Evolutionary conservation across 345 rosid species (phyloP).

Genomic region (Excoecaria cochinchinensis): DNA sequence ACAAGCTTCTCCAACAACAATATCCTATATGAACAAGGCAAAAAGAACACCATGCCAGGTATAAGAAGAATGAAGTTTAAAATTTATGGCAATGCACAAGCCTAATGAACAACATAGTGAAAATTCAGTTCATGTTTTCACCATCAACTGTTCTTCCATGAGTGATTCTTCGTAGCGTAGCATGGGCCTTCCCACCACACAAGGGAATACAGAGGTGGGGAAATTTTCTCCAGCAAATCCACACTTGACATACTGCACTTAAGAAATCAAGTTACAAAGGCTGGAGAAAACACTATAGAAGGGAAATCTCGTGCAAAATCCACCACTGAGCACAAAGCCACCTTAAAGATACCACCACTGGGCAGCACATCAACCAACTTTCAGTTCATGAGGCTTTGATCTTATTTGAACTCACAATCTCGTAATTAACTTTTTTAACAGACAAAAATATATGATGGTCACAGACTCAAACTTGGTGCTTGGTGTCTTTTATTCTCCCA

Average conservation of each 20-base stretch:
- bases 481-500: no score
- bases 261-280: background rate
- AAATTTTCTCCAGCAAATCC: conserved; percentile 99
- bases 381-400: no score
- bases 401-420: no score
- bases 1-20: conserved; percentile 87
- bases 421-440: no score
- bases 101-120: background rate
- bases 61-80: background rate
- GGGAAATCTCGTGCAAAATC: background rate
- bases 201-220: conserved; percentile 92
- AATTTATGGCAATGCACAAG: background rate
- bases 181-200: conserved; percentile 93
- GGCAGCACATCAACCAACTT: no score
- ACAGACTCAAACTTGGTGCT: no score
- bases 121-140: conserved; percentile 18
- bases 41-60: background rate
- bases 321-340: no score
- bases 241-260: conserved; percentile 90
- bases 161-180: conserved; percentile 89
- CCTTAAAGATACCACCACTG: no score
- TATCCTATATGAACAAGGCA: conserved; percentile 51
- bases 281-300: background rate
- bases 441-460: no score
- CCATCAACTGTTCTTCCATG: conserved; percentile 88